These are phyloP conservation scores for Blastocystis sp. DNA, from an alignment of 352 stramenopile species.

Conservation along the genomic window DNA sequence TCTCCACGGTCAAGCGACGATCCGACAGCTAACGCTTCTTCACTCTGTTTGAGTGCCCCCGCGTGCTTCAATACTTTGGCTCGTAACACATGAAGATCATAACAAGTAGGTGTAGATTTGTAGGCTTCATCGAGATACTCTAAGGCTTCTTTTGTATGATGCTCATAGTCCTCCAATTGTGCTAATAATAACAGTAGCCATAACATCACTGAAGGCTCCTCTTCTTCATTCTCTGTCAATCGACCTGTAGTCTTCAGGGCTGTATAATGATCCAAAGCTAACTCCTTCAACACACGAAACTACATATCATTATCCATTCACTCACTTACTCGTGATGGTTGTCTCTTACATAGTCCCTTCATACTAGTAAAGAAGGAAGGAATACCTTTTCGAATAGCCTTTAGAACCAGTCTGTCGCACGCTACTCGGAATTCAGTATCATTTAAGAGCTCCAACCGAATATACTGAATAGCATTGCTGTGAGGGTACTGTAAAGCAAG, in stretches of 20 bases:
- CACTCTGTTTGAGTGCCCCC: background rate
- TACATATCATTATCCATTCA: too few relatives aligned
- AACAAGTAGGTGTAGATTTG: background rate
- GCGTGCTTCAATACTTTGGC: background rate
- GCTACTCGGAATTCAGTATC: background rate
- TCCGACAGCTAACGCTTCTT: background rate
- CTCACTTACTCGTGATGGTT: background rate
- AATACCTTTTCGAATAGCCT: constrained; percentile 6
- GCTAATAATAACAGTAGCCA: background rate
- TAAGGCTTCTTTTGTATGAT: background rate
- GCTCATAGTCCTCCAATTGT: background rate
- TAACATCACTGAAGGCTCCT: background rate
- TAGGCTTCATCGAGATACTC: background rate
- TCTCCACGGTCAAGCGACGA: background rate
- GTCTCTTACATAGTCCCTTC: background rate
- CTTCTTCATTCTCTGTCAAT: background rate
- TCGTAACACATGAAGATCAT: background rate
- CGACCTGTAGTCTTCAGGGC: background rate
- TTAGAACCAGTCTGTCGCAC: background rate
- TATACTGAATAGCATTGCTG: background rate
- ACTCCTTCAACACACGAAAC: too few relatives aligned
- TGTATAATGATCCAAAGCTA: background rate
- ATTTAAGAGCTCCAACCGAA: background rate
- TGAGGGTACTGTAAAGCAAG: background rate
- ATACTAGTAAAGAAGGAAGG: constrained; percentile 45